phyloP scores from a whole-genome alignment of 306 rosid species.

The Canavalia gladiata region DNA sequence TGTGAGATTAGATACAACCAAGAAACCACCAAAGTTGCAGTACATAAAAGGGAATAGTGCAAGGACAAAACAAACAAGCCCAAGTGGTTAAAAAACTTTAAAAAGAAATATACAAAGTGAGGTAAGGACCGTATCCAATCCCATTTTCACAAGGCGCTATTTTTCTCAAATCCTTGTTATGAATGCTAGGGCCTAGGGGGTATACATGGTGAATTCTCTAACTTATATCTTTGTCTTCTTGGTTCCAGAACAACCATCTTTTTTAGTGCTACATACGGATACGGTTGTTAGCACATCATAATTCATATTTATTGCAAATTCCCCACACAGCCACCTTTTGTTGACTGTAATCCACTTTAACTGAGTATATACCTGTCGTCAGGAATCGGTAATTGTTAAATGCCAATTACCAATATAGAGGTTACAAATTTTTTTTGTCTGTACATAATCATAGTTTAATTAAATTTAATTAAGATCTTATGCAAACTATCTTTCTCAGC shows the following conservation, averaged over 20 bases:
- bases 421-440: too few species aligned
- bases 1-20: slow-evolving; percentile 1
- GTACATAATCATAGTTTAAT: too few species aligned
- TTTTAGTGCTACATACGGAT: too few species aligned
- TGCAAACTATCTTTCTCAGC: too few species aligned
- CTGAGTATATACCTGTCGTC: too few species aligned
- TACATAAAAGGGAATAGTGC: slow-evolving; percentile 17
- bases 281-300: slow-evolving; percentile 44
- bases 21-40: slow-evolving; percentile 26
- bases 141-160: slow-evolving; percentile 2
- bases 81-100: slow-evolving; percentile 5
- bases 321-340: slow-evolving; percentile 77
- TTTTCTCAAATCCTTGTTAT: slow-evolving; percentile 39
- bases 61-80: neutral
- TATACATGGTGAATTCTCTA: too few species aligned
- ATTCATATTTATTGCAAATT: slow-evolving; percentile 71
- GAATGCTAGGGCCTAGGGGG: neutral
- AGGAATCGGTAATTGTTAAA: too few species aligned
- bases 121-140: neutral
- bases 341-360: slow-evolving; percentile 40
- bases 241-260: too few species aligned
- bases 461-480: too few species aligned
- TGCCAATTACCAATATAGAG: neutral
- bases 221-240: too few species aligned
- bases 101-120: slow-evolving; percentile 35